Evolutionary conservation across 106 monocot genomes (phyloP).

Genomic region (Cymbidium sinense): DNA sequence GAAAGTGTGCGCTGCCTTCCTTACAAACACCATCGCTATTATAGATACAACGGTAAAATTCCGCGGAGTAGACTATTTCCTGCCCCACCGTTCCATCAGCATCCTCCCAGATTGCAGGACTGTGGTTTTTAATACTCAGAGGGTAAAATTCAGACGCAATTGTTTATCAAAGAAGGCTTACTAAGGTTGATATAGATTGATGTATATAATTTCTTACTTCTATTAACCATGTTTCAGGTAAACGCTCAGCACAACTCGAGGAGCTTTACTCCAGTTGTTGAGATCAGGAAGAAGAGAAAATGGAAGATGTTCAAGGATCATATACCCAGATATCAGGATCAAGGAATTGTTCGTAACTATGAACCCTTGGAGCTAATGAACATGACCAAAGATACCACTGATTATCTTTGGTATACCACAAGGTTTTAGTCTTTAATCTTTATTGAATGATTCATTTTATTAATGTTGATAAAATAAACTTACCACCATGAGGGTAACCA

Average conservation of each 20-base stretch:
- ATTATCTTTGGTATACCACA: slow-evolving; percentile 78
- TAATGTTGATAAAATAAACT: neutral
- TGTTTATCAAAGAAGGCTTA: neutral
- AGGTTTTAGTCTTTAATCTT: slow-evolving; percentile 20
- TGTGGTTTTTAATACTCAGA: slow-evolving; percentile 70
- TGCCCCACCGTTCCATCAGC: slow-evolving; percentile 73
- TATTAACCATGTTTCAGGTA: slow-evolving; percentile 24
- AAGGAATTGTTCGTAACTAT: slow-evolving; percentile 1
- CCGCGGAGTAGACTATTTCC: slow-evolving; percentile 48
- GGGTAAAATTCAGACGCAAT: slow-evolving; percentile 22
- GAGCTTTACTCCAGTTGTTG: slow-evolving; percentile 40
- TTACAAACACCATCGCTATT: slow-evolving; percentile 44
- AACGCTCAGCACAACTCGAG: slow-evolving; percentile 73
- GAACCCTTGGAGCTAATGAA: slow-evolving; percentile 49
- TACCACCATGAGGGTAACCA: neutral
- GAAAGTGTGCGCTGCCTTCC: slow-evolving; percentile 67
- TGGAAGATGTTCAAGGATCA: slow-evolving; percentile 68
- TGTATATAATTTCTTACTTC: neutral
- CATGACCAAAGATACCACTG: slow-evolving; percentile 65
- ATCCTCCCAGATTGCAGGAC: slow-evolving; percentile 90
- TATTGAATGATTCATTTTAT: neutral
- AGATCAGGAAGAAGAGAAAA: slow-evolving; percentile 25
- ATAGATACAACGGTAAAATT: slow-evolving; percentile 44
- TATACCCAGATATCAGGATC: slow-evolving; percentile 21
- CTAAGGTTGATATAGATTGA: neutral